Percentiles rank a stretch among this genome's conserved stretches.
These are phyloP conservation scores for Skeletonema tropicum DNA, from an alignment of 108 stramenopile genomes.

Conservation along the genomic window DNA sequence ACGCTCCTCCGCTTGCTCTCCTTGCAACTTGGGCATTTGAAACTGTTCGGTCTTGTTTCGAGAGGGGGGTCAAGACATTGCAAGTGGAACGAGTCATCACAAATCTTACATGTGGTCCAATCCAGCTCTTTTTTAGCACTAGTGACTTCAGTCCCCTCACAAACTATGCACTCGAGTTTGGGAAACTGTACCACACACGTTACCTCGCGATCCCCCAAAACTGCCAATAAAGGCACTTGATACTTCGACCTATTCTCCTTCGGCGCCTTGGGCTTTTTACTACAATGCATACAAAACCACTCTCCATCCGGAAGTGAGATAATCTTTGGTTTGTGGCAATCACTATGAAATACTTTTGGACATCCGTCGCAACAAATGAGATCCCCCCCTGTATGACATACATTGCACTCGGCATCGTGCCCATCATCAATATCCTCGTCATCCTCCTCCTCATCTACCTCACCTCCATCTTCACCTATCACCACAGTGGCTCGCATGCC, in stretches of 20 bases:
- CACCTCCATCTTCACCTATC: slow-evolving; percentile 5
- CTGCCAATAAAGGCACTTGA: slow-evolving; percentile 21
- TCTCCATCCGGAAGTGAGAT: slow-evolving; percentile 66
- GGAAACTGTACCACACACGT: slow-evolving; percentile 26
- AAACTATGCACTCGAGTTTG: slow-evolving; percentile 24
- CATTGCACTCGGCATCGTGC: slow-evolving; percentile 69
- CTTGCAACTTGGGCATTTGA: slow-evolving; percentile 37
- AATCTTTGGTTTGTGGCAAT: slow-evolving; percentile 53
- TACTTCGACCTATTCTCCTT: slow-evolving; percentile 20
- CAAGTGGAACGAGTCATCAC: slow-evolving; percentile 42
- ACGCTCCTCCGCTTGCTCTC: slow-evolving; percentile 9
- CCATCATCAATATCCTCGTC: slow-evolving; percentile 30
- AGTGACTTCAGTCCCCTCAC: slow-evolving; percentile 22
- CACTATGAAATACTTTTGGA: slow-evolving; percentile 64
- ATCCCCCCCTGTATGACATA: slow-evolving; percentile 80
- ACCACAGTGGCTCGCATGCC: slow-evolving; percentile 13
- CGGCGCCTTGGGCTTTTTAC: neutral
- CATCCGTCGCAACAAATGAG: slow-evolving; percentile 88
- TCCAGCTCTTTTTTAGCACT: neutral
- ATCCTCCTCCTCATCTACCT: slow-evolving; percentile 7
- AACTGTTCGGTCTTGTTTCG: slow-evolving; percentile 25
- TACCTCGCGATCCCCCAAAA: slow-evolving; percentile 15
- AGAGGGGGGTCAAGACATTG: slow-evolving; percentile 45
- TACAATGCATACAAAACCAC: slow-evolving; percentile 86
- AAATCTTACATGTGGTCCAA: slow-evolving; percentile 23